These are phyloP conservation scores for Halteria grandinella DNA, from an alignment of 73 alveolate genomes.

Conservation along the genomic window DNA sequence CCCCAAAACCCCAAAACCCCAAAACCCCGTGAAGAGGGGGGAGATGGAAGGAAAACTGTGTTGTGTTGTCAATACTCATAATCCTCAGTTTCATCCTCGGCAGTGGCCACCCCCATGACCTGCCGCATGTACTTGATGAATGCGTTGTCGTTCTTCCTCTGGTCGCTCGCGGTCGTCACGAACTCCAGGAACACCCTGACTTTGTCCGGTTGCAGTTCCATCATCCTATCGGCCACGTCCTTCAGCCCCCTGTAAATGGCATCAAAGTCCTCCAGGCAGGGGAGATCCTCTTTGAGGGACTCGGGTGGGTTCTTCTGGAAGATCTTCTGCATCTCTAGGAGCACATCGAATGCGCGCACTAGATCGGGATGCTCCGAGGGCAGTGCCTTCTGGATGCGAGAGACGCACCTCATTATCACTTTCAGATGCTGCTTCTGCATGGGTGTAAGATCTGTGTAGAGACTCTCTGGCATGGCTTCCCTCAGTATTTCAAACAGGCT, in stretches of 20 bases:
- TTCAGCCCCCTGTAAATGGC: constrained; percentile 45
- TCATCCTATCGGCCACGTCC: constrained; percentile 52
- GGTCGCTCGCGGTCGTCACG: not conserved
- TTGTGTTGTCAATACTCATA: not conserved
- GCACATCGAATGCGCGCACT: constrained; percentile 64
- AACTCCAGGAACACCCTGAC: constrained; percentile 45
- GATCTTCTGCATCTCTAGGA: constrained; percentile 64
- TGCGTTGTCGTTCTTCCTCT: constrained; percentile 20
- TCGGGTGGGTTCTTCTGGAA: constrained; percentile 68
- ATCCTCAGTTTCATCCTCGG: not conserved
- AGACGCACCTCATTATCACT: constrained; percentile 49
- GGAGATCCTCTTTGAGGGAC: constrained; percentile 57
- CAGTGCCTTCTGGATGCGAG: constrained; percentile 45
- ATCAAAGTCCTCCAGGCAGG: constrained; percentile 60
- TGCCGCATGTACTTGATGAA: constrained; percentile 33
- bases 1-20: constrained; percentile 42
- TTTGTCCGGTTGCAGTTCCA: constrained; percentile 66
- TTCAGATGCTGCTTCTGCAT: constrained; percentile 43
- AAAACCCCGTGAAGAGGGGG: constrained; percentile 1
- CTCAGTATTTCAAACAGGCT: constrained; percentile 45
- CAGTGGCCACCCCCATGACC: not conserved
- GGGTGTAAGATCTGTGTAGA: constrained; percentile 27
- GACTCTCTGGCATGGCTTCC: constrained; percentile 43
- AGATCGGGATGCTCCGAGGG: constrained; percentile 59
- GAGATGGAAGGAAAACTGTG: not conserved